Base-by-base conservation (phyloP, 2,329 filamentous ascomycete species). In the Penicillium corylophilum region DNA sequence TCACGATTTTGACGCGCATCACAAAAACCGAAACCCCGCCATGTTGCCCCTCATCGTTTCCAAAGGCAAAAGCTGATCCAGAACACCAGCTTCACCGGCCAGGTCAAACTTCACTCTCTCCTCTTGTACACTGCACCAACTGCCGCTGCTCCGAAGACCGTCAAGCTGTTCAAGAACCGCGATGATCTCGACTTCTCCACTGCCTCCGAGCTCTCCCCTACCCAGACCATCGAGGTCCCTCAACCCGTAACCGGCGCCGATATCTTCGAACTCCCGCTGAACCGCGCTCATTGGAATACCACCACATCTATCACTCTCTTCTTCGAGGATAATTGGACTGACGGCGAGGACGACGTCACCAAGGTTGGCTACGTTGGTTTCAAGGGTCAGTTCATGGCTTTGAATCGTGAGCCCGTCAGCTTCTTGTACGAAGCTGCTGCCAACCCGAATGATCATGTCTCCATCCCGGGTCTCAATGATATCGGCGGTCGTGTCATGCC, bases 391-490 rank as follows among this genome's bases (percentile, higher is more conserved):
- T 97, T 90, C 80, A 94, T 94, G 82, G 85, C 86, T 69, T 73
- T 95, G 65, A 94, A 87, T 42, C 81, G 87, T 49, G 90, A 93
- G 68, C 91, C 94, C 1, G 78, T 88, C 6, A 90, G 88, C 61
- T 93, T 97, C 63, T 65, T 96, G 54, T 99, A 97, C 72, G 94
- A 99, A 80, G 88, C 91, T 16, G 93, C 93, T 23, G 88, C 94
- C 31, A 96, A 96, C 71, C 94, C 93, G 12, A 83, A 77, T 42
- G 94, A 99, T 74, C 94, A 99, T 74, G 74, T 73, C 59, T 69
- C 74, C 43, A 74, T 77, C 43, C 70, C 73, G 51, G 74, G 76
- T 24, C 65, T 78, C 44, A 70, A 64, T 46, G 71, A 71, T 16
- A 55, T 71, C 57, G 66, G 70, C 23, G 64, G 67, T 45, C 69